Evolutionary conservation across 768 basidiomycete species (phyloP).

Genomic region (Leccinum imitatum): DNA sequence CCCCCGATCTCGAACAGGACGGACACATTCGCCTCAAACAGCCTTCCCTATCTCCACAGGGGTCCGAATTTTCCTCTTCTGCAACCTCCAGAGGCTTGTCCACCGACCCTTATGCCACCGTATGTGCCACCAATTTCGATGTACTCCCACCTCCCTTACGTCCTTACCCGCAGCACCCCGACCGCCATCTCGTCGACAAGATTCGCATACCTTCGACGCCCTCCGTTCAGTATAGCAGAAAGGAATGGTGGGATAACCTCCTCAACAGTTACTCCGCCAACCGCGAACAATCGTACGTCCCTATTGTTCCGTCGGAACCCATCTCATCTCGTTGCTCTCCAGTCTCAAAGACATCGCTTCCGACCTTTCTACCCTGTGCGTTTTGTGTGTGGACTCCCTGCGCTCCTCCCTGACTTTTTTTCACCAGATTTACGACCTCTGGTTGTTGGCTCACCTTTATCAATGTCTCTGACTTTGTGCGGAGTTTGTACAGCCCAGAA

Average conservation of each 20-base stretch:
- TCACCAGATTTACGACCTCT: slow-evolving; percentile 56
- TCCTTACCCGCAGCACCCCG: slow-evolving; percentile 25
- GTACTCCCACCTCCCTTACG: slow-evolving; percentile 2
- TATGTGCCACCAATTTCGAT: slow-evolving; percentile 14
- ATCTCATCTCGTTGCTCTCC: slow-evolving; percentile 7
- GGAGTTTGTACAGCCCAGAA: slow-evolving; percentile 50
- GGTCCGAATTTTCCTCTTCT: slow-evolving; percentile 31
- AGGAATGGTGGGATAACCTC: slow-evolving; percentile 51
- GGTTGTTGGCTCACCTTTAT: slow-evolving; percentile 71
- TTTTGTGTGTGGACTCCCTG: slow-evolving; percentile 3
- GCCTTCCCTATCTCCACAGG: slow-evolving; percentile 34
- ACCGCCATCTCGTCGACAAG: slow-evolving; percentile 29
- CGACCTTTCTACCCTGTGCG: slow-evolving; percentile 56
- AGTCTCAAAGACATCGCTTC: slow-evolving; percentile 50
- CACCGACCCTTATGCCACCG: slow-evolving; percentile 26
- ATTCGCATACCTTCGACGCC: slow-evolving; percentile 29
- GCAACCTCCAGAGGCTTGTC: slow-evolving; percentile 27
- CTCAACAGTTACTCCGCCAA: slow-evolving; percentile 41
- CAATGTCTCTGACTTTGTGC: slow-evolving; percentile 54
- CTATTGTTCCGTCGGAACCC: background rate
- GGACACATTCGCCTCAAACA: slow-evolving; percentile 26
- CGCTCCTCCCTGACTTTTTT: slow-evolving; percentile 9
- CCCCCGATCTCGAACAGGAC: slow-evolving; percentile 29
- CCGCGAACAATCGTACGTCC: slow-evolving; percentile 43
- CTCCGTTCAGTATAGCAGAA: slow-evolving; percentile 33